These are phyloP conservation scores for Nowakowskiella sp. DNA, from an alignment of 192 early-diverging fungal genomes.

Conservation along the genomic window DNA sequence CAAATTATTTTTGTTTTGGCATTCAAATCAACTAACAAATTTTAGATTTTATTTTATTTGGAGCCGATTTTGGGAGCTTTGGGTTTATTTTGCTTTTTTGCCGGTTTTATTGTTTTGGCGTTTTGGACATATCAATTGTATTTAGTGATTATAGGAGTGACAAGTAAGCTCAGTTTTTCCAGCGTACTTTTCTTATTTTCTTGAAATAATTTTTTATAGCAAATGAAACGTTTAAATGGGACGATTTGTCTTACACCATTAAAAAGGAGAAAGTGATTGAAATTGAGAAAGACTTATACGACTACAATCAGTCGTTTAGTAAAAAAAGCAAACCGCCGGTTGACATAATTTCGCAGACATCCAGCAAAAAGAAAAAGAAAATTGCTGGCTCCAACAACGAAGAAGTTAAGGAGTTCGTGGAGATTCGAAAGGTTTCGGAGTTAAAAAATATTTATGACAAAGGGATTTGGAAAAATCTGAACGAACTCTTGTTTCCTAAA, in stretches of 20 bases:
- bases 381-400: constrained; percentile 9
- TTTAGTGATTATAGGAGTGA: constrained; percentile 23
- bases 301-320: constrained; percentile 25
- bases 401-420: constrained; percentile 3
- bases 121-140: constrained; percentile 33
- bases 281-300: constrained; percentile 13
- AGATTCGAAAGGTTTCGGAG: constrained; percentile 12
- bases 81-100: constrained; percentile 27
- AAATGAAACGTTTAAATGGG: constrained; percentile 46
- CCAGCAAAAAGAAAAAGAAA: constrained; percentile 4
- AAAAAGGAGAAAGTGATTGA: constrained; percentile 16
- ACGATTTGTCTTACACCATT: constrained; percentile 31
- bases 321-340: not conserved
- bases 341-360: not conserved
- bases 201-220: constrained; percentile 21
- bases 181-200: constrained; percentile 5
- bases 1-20: constrained; percentile 9
- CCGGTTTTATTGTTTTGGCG: constrained; percentile 25
- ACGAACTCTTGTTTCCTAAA: constrained; percentile 28
- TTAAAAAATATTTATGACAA: constrained; percentile 32
- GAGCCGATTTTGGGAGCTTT: constrained; percentile 27
- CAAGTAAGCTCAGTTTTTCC: constrained; percentile 16
- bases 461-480: constrained; percentile 24
- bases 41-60: constrained; percentile 21
- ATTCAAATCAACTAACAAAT: not conserved